Evolutionary conservation across 2,329 filamentous ascomycete genomes (phyloP).

Genomic region (Elsinoe ampelina): DNA sequence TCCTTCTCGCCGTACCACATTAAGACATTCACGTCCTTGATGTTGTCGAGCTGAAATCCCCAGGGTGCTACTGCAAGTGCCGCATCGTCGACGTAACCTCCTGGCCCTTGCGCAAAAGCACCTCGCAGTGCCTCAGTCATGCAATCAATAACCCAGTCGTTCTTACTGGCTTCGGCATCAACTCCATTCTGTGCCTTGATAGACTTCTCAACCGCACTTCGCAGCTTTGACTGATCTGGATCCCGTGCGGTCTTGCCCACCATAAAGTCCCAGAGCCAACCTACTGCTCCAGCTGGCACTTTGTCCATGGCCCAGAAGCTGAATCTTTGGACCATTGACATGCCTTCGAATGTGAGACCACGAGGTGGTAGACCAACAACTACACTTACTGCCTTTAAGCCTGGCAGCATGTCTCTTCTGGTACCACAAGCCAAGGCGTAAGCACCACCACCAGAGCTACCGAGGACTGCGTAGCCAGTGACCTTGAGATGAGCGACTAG

Average conservation of each 20-base stretch:
- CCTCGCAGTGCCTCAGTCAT: background rate
- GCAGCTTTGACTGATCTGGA: background rate
- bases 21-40: conserved; percentile 98
- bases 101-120: background rate
- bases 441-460: background rate
- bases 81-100: background rate
- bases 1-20: conserved; percentile 33
- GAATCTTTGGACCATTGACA: background rate
- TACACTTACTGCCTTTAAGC: background rate
- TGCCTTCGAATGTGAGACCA: background rate
- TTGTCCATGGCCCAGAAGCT: background rate
- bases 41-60: conserved; percentile 46
- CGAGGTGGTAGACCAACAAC: background rate
- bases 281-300: background rate
- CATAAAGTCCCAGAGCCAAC: conserved; percentile 1
- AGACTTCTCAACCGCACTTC: background rate
- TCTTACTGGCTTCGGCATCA: too few species aligned
- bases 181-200: background rate
- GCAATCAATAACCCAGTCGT: too few species aligned
- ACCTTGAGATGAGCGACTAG: background rate
- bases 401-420: background rate
- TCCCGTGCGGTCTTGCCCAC: background rate
- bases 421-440: background rate
- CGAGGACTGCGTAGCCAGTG: background rate
- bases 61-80: background rate